Evolutionary conservation across 768 basidiomycete genomes (phyloP).

Genomic region (Albatrellus ellisii): DNA sequence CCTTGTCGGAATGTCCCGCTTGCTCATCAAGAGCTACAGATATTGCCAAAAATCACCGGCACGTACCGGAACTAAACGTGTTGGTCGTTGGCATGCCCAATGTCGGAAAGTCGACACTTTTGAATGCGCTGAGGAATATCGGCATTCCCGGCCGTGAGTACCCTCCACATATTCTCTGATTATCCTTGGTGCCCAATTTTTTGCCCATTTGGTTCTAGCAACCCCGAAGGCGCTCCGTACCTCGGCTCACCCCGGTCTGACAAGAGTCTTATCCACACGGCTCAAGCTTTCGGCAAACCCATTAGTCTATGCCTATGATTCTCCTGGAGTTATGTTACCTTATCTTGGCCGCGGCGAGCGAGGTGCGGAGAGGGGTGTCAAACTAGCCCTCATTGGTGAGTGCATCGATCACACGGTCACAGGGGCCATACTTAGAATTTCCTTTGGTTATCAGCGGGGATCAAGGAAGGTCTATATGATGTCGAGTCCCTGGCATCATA

Average conservation of each 20-base stretch:
- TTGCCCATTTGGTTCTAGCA: slow-evolving; percentile 24
- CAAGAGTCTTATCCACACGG: slow-evolving; percentile 77
- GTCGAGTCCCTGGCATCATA: slow-evolving; percentile 76
- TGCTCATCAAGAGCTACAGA: slow-evolving; percentile 25
- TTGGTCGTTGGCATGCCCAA: slow-evolving; percentile 98
- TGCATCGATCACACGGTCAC: slow-evolving; percentile 9
- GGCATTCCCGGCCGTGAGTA: slow-evolving; percentile 79
- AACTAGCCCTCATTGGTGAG: slow-evolving; percentile 87
- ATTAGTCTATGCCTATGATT: slow-evolving; percentile 85
- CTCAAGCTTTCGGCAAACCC: slow-evolving; percentile 76
- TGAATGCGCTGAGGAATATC: slow-evolving; percentile 80
- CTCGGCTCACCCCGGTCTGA: slow-evolving; percentile 82
- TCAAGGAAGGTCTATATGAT: slow-evolving; percentile 89
- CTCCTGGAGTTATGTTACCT: slow-evolving; percentile 94
- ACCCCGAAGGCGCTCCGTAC: slow-evolving; percentile 85
- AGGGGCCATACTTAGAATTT: too few relatives aligned
- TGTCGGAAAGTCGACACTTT: slow-evolving; percentile 89
- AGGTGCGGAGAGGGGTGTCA: slow-evolving; percentile 86
- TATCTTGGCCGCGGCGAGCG: slow-evolving; percentile 77
- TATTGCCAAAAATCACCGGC: slow-evolving; percentile 54
- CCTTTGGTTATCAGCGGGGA: slow-evolving; percentile 53
- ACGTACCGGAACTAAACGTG: slow-evolving; percentile 71
- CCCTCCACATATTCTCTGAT: slow-evolving; percentile 2
- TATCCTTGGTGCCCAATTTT: neutral
- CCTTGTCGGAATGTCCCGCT: slow-evolving; percentile 1